phyloP scores from a whole-genome alignment of 768 basidiomycete genomes.

The Cubamyces lactineus region DNA sequence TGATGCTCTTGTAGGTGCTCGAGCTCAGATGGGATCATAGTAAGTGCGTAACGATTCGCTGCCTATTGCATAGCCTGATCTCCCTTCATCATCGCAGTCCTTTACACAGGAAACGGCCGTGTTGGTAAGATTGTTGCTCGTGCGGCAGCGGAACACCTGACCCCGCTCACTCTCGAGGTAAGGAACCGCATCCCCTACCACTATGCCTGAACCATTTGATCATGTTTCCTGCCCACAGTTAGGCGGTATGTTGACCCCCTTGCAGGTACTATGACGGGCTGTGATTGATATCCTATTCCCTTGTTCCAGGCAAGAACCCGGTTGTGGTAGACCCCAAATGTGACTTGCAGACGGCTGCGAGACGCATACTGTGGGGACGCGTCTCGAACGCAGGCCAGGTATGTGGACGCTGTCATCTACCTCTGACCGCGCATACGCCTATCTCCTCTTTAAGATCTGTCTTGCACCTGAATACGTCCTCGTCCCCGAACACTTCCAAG shows the following conservation, averaged over 20 bases:
- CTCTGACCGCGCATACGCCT: too few species aligned
- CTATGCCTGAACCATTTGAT: too few species aligned
- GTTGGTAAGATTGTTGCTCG: conserved; percentile 68
- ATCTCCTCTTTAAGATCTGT: conserved; percentile 58
- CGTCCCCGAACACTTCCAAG: conserved; percentile 44
- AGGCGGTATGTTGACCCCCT: background rate
- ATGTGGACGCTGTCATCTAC: too few species aligned
- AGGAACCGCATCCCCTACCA: too few species aligned
- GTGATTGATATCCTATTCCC: too few species aligned
- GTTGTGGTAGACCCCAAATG: conserved; percentile 58
- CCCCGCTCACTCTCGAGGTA: conserved; percentile 65
- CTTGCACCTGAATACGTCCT: conserved; percentile 60
- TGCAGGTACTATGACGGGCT: background rate
- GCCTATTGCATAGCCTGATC: too few species aligned
- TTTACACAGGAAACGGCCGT: conserved; percentile 36
- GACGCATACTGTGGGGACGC: conserved; percentile 80
- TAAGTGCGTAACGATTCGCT: too few species aligned
- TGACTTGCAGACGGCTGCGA: conserved; percentile 66
- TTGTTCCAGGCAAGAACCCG: conserved; percentile 60
- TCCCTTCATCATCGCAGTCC: background rate
- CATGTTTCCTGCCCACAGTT: background rate
- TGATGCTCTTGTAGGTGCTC: conserved; percentile 50
- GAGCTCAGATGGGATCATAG: conserved; percentile 72
- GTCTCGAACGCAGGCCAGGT: conserved; percentile 66
- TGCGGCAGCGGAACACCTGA: conserved; percentile 80